Evolutionary conservation across 1,284 basidiomycete species (phyloP), one percentile per base, ranked within the genome.

Genomic region (Apiotrichum mycotoxinovorans): DNA sequence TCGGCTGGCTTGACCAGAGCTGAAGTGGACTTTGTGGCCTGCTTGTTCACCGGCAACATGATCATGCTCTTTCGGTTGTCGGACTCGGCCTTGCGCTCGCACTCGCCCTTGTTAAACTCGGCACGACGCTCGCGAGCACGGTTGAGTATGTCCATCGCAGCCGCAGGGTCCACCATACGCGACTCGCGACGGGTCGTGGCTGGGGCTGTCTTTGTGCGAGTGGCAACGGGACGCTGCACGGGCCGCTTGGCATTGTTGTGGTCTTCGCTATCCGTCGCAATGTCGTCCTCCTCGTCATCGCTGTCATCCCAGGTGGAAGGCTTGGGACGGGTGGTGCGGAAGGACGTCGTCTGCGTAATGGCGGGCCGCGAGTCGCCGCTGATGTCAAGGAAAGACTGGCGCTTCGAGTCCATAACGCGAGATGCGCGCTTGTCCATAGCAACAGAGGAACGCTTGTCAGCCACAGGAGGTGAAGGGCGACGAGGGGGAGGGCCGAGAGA

Each of bases 121-220:
- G 63, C 56, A 22, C 72, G 62, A 30, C 70, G 58, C 44, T 71
- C 72, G 22, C 72, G 57, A 2, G 69, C 68, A 22, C 51, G 46
- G 2, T 62, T 69, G 11, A 74, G 62, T 37, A 65, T 56, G 7
- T 64, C 64, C 60, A 74, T 61, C 2, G 70, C 66, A 8, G 48
- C 40, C 33, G 25, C 48, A 14, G 33, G 37, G 49, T 54, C 50
- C n/a, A 60, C 37, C 20, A 57, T 41, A 12, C 69, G 58, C n/a
- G 69, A 61, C 40, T 70, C 67, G 20, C 72, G 56, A 30, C 54
- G 44, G 9, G 52, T 65, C 27, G 61, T 54, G 1, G 62, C 63
- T 52, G 69, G 62, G 22, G 69, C 64, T 9, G 51, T 52, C 27
- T 44, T 54, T 20, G 42, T 42, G 35, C 57, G 45, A 18, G 37